Percentiles rank a stretch among this genome's conserved stretches.
phyloP scores from a whole-genome alignment of 331 rosid genomes.

The Quercus lobata region DNA sequence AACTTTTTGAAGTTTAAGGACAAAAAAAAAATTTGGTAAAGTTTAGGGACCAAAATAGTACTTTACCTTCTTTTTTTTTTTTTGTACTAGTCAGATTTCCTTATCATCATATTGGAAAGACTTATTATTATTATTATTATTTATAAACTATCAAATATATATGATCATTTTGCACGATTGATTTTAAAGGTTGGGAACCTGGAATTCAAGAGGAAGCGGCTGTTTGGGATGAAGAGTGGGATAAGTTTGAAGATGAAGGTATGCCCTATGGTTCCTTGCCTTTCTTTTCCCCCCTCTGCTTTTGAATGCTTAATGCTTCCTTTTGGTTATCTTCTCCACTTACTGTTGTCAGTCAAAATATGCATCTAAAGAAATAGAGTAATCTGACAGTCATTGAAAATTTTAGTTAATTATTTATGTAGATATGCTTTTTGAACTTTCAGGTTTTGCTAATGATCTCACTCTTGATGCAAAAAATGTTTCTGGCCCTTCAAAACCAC shows the following conservation, averaged over 20 bases:
- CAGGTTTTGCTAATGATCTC: slow-evolving; percentile 87
- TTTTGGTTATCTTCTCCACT: not conserved
- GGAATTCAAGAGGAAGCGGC: slow-evolving; percentile 76
- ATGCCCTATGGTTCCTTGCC: slow-evolving; percentile 9
- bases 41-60: no score
- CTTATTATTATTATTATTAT: no score
- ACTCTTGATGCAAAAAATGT: slow-evolving; percentile 34
- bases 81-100: no score
- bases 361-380: slow-evolving; percentile 10
- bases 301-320: not conserved
- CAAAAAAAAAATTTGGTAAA: no score
- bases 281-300: not conserved
- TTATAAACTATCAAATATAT: slow-evolving; percentile 5
- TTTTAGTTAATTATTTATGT: not conserved
- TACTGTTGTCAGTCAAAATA: slow-evolving; percentile 1
- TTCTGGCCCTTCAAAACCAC: slow-evolving; percentile 37
- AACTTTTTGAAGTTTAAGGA: no score
- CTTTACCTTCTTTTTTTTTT: no score
- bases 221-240: slow-evolving; percentile 99
- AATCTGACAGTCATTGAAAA: not conserved
- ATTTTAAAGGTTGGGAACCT: slow-evolving; percentile 84
- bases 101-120: no score
- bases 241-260: slow-evolving; percentile 98
- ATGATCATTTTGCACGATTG: slow-evolving; percentile 24
- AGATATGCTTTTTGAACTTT: slow-evolving; percentile 10